Percentiles rank a stretch among this genome's conserved stretches.
These are phyloP conservation scores for Tuber melanosporum DNA, from an alignment of 495 filamentous ascomycete species.

Conservation along the genomic window DNA sequence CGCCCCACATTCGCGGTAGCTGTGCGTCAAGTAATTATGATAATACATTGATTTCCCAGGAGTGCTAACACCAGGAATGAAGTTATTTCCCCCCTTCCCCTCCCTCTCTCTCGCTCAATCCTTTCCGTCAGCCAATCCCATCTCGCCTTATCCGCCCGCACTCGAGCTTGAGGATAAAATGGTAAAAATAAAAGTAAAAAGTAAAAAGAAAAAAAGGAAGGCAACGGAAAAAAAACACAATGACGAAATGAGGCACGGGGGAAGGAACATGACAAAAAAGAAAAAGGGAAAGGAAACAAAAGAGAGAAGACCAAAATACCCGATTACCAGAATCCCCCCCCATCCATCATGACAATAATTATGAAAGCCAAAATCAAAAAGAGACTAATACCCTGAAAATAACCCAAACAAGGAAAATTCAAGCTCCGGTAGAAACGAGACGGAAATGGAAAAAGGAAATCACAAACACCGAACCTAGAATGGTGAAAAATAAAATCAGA, in stretches of 20 bases:
- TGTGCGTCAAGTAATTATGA: background rate
- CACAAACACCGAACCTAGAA: constrained; percentile 14
- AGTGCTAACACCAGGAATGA: background rate
- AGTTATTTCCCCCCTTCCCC: background rate
- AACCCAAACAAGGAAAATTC: constrained; percentile 14
- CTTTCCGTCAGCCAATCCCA: background rate
- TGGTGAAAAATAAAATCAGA: background rate
- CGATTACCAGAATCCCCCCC: constrained; percentile 2
- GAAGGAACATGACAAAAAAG: background rate
- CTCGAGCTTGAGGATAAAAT: background rate
- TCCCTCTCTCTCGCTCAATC: background rate
- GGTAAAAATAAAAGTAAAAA: background rate
- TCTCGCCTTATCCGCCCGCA: background rate
- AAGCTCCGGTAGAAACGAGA: constrained; percentile 7
- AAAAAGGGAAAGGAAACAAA: background rate
- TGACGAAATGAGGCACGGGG: background rate
- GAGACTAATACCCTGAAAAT: constrained; percentile 4
- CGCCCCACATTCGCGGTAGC: constrained; percentile 1
- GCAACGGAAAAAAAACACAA: background rate
- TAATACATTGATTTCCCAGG: constrained; percentile 1
- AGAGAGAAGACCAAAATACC: background rate
- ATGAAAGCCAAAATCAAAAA: background rate
- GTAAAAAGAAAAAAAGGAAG: background rate
- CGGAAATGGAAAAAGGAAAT: constrained; percentile 10
- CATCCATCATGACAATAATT: constrained; percentile 3